A percentile compares a stretch with the other conserved stretches of the same genome.
These are phyloP conservation scores for Entomortierella beljakovae DNA, from an alignment of 192 early-diverging fungal species.

Conservation along the genomic window DNA sequence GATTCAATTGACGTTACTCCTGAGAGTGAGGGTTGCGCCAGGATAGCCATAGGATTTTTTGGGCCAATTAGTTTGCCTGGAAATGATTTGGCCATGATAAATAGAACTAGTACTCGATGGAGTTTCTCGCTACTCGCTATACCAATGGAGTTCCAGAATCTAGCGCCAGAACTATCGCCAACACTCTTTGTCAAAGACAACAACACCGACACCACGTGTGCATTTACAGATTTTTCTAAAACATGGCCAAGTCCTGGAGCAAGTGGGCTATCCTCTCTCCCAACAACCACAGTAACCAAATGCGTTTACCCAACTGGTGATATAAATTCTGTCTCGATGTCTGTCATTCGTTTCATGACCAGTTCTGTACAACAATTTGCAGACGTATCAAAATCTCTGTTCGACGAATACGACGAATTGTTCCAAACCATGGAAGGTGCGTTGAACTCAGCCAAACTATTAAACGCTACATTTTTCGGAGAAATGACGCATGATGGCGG, in stretches of 20 bases:
- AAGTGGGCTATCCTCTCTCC: background rate
- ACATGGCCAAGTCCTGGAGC: background rate
- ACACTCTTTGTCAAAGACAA: background rate
- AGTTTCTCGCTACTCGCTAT: background rate
- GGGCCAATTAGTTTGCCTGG: background rate
- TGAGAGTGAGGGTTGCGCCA: background rate
- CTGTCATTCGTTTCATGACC: background rate
- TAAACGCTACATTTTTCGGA: background rate
- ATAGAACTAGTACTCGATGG: background rate
- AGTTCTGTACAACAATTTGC: background rate
- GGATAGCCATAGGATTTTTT: background rate
- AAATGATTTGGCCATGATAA: background rate
- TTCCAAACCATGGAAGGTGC: constrained; percentile 5
- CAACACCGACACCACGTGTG: background rate
- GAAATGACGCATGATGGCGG: background rate
- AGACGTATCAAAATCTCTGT: background rate
- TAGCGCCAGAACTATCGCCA: background rate
- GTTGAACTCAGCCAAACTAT: background rate
- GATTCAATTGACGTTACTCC: background rate
- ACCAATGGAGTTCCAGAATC: background rate
- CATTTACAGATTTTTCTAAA: background rate
- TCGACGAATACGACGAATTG: constrained; percentile 6
- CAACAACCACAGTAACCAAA: constrained; percentile 1
- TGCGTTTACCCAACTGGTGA: constrained; percentile 1
- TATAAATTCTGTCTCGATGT: background rate